Conservation (phyloP, 257 asterid genomes). For the Solanum pennellii region DNA sequence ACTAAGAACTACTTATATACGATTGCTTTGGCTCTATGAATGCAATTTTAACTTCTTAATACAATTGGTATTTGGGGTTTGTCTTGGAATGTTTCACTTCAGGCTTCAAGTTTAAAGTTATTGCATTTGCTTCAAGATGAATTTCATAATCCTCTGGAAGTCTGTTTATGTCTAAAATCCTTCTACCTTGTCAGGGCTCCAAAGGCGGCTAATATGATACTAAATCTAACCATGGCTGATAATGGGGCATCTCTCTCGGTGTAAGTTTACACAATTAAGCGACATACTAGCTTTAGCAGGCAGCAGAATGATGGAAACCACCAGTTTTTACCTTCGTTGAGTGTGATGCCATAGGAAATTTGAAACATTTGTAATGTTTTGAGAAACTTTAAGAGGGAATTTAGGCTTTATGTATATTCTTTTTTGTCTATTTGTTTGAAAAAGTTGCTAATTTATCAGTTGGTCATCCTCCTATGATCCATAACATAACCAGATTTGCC, state of each 20-base stretch:
- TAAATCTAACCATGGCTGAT: conserved; percentile 63
- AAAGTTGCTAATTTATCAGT: neutral
- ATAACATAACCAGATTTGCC: neutral
- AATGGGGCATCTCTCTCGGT: conserved; percentile 92
- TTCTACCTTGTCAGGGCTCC: conserved; percentile 62
- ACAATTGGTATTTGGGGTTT: neutral
- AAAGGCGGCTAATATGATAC: conserved; percentile 82
- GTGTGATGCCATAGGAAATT: neutral
- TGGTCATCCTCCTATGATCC: neutral
- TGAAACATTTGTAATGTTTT: neutral
- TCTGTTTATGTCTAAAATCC: neutral
- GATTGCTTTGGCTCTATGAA: neutral
- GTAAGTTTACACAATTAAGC: neutral
- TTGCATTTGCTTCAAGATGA: neutral
- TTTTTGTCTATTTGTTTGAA: neutral
- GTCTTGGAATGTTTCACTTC: neutral
- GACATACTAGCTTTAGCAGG: neutral
- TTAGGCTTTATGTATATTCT: neutral
- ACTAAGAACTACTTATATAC: neutral
- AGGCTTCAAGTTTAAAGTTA: neutral
- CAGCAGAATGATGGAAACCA: neutral
- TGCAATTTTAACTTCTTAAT: neutral
- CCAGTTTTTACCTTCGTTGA: neutral
- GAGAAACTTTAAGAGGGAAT: neutral
- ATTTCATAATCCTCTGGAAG: neutral